A percentile compares a stretch with the other conserved stretches of the same genome.
phyloP scores from a whole-genome alignment of 106 monocot species.

The Dendrobium chrysotoxum region DNA sequence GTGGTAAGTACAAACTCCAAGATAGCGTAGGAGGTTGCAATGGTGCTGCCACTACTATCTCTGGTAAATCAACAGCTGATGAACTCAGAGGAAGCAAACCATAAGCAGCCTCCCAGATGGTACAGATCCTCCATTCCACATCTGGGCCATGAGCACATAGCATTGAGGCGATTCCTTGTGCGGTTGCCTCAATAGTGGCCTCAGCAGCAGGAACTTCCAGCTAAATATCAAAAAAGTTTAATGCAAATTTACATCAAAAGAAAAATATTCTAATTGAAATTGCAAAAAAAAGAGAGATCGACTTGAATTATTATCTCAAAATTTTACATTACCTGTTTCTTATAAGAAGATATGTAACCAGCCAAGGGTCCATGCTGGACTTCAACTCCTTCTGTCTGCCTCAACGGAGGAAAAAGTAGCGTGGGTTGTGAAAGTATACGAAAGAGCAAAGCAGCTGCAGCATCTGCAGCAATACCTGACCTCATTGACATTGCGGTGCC shows the following conservation, averaged over 20 bases:
- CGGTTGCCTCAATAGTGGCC: constrained; percentile 86
- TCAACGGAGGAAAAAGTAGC: constrained; percentile 86
- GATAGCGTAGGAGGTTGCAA: constrained; percentile 90
- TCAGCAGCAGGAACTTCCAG: constrained; percentile 64
- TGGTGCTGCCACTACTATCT: constrained; percentile 85
- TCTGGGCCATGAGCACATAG: constrained; percentile 96
- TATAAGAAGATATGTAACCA: constrained; percentile 62
- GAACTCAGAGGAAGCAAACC: constrained; percentile 92
- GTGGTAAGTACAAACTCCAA: constrained; percentile 83
- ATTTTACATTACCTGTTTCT: constrained; percentile 45
- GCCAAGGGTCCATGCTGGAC: constrained; percentile 59
- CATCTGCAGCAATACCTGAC: constrained; percentile 86
- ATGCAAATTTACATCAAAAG: too few species aligned
- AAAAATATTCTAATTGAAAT: too few species aligned
- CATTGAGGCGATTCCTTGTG: constrained; percentile 97
- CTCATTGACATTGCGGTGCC: constrained; percentile 99
- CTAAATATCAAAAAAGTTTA: constrained; percentile 17
- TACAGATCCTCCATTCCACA: constrained; percentile 96
- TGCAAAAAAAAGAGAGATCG: neutral
- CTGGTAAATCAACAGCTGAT: constrained; percentile 91
- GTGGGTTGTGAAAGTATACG: constrained; percentile 90
- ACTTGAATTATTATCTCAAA: neutral
- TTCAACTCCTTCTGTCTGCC: constrained; percentile 78
- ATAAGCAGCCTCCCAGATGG: constrained; percentile 99
- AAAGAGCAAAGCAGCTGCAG: constrained; percentile 94